These are phyloP conservation scores for Claviceps digitariae DNA, from an alignment of 2,329 filamentous ascomycete genomes.

Conservation along the genomic window DNA sequence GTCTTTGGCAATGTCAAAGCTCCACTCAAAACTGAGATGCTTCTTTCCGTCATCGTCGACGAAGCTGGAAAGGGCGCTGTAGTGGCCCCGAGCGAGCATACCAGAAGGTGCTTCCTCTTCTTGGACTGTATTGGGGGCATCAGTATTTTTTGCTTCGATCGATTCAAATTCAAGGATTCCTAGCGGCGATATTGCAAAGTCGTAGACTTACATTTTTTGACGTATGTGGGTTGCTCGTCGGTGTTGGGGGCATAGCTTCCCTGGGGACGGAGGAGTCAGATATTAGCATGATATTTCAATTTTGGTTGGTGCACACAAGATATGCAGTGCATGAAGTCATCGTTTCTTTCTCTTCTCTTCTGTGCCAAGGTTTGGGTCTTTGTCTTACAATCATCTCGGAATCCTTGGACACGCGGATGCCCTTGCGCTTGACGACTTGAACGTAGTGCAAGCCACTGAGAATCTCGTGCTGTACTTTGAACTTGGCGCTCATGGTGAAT, in stretches of 20 bases:
- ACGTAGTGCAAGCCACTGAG: constrained; percentile 92
- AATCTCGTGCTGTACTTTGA: constrained; percentile 95
- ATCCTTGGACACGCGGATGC: constrained; percentile 77
- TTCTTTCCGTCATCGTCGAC: constrained; percentile 88
- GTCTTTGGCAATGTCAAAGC: constrained; percentile 92
- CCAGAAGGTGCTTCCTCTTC: constrained; percentile 85
- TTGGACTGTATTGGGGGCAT: constrained; percentile 46
- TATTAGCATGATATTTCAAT: neutral
- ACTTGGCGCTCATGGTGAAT: constrained; percentile 89
- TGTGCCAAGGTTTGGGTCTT: neutral
- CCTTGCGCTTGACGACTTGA: constrained; percentile 83
- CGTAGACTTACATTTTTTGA: constrained; percentile 68
- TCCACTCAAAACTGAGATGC: constrained; percentile 90
- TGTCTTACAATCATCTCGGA: constrained; percentile 81
- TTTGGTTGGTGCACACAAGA: neutral
- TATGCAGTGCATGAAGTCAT: neutral
- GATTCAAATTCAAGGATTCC: neutral
- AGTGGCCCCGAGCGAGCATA: constrained; percentile 80
- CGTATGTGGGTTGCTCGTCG: constrained; percentile 69
- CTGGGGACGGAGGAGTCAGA: constrained; percentile 15
- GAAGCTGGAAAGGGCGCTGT: constrained; percentile 80
- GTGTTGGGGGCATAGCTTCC: constrained; percentile 92
- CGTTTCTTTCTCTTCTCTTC: neutral
- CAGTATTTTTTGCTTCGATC: neutral
- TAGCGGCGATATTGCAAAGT: neutral